Evolutionary conservation across 345 rosid genomes (phyloP).

Genomic region (Lepidium aucheri): DNA sequence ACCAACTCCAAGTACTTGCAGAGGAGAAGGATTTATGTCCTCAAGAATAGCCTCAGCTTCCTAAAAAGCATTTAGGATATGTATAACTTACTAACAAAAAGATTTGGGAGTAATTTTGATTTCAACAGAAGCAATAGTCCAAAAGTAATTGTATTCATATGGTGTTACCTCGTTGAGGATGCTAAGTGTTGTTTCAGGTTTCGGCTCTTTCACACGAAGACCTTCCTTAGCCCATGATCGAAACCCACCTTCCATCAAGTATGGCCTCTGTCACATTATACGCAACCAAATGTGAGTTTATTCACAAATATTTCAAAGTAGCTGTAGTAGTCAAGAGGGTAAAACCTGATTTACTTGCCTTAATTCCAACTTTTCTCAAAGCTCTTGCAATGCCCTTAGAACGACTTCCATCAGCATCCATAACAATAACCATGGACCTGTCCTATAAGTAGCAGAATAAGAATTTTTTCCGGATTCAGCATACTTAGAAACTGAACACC

Average conservation of each 20-base stretch:
- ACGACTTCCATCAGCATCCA: conserved; percentile 87
- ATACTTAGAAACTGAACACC: not conserved
- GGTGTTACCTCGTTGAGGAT: conserved; percentile 72
- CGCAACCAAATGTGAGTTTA: not conserved
- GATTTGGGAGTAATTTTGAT: not conserved
- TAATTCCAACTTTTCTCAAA: conserved; percentile 72
- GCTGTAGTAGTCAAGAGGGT: not conserved
- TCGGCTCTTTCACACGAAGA: conserved; percentile 70
- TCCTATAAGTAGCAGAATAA: conserved; percentile 79
- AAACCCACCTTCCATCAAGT: conserved; percentile 79
- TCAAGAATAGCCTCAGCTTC: conserved; percentile 92
- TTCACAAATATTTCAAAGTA: not conserved
- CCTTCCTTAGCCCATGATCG: conserved; percentile 75
- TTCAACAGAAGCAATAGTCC: not conserved
- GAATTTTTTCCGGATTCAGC: no score
- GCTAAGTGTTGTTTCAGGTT: conserved; percentile 65
- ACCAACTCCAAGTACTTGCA: conserved; percentile 59
- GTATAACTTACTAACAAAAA: not conserved
- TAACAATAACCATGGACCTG: conserved; percentile 86
- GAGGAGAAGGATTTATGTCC: conserved; percentile 65
- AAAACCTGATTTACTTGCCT: conserved; percentile 37
- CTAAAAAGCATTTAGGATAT: conserved; percentile 29
- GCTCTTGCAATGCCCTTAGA: conserved; percentile 91
- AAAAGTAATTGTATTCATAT: not conserved
- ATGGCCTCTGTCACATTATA: conserved; percentile 51